Percentiles rank a stretch among this genome's conserved stretches.
phyloP scores from a whole-genome alignment of 495 filamentous ascomycete genomes.

The Penicillium subrubescens region DNA sequence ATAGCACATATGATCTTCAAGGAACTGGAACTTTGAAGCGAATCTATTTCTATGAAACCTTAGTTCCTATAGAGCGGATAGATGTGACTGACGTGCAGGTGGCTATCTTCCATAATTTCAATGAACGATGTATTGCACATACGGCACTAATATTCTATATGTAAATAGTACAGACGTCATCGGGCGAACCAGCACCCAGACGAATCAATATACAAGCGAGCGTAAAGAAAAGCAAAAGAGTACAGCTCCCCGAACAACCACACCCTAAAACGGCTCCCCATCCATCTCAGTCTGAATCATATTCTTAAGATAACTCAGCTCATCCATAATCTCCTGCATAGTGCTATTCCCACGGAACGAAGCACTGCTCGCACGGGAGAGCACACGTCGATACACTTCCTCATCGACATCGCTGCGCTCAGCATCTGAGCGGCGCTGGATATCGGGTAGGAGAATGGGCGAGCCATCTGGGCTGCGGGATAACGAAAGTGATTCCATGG shows the following conservation, averaged over 20 bases:
- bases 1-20: background rate
- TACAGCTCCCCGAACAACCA: background rate
- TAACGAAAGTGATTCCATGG: slow-evolving; percentile 35
- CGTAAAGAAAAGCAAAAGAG: background rate
- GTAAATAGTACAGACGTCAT: slow-evolving; percentile 1
- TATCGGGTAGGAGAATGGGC: slow-evolving; percentile 30
- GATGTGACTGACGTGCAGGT: background rate
- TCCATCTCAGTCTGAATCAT: slow-evolving; percentile 47
- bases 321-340: slow-evolving; percentile 54
- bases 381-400: background rate
- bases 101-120: background rate
- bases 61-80: background rate
- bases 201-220: background rate
- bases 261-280: slow-evolving; percentile 26
- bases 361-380: slow-evolving; percentile 27
- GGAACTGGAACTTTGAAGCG: too few species aligned
- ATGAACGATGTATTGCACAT: background rate
- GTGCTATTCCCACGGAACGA: slow-evolving; percentile 35
- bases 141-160: background rate
- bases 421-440: slow-evolving; percentile 10
- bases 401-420: slow-evolving; percentile 12
- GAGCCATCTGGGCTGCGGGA: slow-evolving; percentile 29
- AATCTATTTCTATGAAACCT: too few species aligned
- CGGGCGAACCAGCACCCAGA: background rate
- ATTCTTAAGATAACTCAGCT: slow-evolving; percentile 54